phyloP scores from a whole-genome alignment of 768 basidiomycete species.

The Lactarius quietus region DNA sequence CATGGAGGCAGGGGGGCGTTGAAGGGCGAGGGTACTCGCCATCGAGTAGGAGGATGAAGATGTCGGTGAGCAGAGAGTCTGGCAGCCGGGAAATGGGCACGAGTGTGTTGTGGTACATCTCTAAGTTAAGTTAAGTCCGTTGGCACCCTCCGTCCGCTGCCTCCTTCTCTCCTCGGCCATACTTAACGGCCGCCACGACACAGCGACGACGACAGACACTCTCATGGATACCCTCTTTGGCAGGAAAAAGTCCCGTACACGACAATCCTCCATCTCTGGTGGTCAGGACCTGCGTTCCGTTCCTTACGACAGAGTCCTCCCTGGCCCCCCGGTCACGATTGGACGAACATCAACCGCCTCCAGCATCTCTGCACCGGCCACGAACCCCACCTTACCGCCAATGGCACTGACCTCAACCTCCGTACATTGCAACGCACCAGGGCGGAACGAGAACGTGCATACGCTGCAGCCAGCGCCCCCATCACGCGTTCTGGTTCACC shows the following conservation, averaged over 20 bases:
- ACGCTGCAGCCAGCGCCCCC: constrained; percentile 38
- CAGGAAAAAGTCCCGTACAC: constrained; percentile 51
- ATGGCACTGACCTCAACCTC: constrained; percentile 70
- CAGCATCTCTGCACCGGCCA: constrained; percentile 75
- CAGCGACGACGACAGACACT: background rate
- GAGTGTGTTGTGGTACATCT: constrained; percentile 2
- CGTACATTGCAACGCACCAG: constrained; percentile 49
- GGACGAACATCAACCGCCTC: constrained; percentile 31
- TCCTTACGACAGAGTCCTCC: constrained; percentile 65
- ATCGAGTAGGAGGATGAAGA: constrained; percentile 18
- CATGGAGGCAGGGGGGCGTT: constrained; percentile 4
- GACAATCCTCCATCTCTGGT: constrained; percentile 57
- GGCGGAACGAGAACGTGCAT: constrained; percentile 53
- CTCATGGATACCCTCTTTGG: constrained; percentile 66
- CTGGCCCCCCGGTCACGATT: constrained; percentile 59
- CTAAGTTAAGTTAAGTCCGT: background rate
- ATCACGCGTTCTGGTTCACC: constrained; percentile 48
- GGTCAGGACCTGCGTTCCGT: constrained; percentile 63
- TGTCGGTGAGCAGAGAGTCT: constrained; percentile 18
- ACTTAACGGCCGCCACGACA: background rate
- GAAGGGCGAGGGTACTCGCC: too few species aligned
- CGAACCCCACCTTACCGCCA: constrained; percentile 74
- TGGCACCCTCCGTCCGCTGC: background rate
- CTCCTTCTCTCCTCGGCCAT: background rate
- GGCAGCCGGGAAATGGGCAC: constrained; percentile 20